phyloP scores from a whole-genome alignment of 805 yeast genomes.

The Hyphopichia homilentoma region DNA sequence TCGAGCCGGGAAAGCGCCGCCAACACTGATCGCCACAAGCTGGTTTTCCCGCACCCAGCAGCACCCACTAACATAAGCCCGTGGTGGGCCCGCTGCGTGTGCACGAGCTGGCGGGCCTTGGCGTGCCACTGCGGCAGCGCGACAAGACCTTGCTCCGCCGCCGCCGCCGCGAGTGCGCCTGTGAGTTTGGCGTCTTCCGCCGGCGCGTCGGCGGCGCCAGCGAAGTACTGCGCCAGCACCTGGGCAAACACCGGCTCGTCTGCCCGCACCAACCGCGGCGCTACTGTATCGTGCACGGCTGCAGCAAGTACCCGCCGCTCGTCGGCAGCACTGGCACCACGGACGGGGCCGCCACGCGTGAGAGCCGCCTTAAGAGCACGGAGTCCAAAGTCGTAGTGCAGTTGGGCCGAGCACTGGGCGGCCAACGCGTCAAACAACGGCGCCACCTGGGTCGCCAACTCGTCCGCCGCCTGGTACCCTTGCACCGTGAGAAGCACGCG shows the following conservation, averaged over 20 bases:
- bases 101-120: constrained; percentile 59
- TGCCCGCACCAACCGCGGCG: constrained; percentile 58
- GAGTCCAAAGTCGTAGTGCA: constrained; percentile 88
- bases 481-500: constrained; percentile 70
- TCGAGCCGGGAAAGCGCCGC: constrained; percentile 37
- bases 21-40: constrained; percentile 48
- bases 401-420: constrained; percentile 44
- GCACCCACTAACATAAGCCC: constrained; percentile 81
- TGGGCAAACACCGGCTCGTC: constrained; percentile 46
- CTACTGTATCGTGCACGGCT: constrained; percentile 57
- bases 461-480: constrained; percentile 54
- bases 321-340: neutral
- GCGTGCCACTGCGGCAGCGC: constrained; percentile 42
- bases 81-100: constrained; percentile 60
- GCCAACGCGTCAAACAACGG: constrained; percentile 50
- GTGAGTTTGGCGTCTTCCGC: constrained; percentile 23
- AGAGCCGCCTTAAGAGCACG: constrained; percentile 73
- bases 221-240: constrained; percentile 22
- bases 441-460: constrained; percentile 47
- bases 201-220: constrained; percentile 12
- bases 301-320: constrained; percentile 39
- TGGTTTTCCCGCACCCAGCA: constrained; percentile 72
- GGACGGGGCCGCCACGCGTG: constrained; percentile 46
- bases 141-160: constrained; percentile 26
- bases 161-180: constrained; percentile 17